phyloP scores from a whole-genome alignment of 164 flowering plant genomes.

The Amborella trichopoda region DNA sequence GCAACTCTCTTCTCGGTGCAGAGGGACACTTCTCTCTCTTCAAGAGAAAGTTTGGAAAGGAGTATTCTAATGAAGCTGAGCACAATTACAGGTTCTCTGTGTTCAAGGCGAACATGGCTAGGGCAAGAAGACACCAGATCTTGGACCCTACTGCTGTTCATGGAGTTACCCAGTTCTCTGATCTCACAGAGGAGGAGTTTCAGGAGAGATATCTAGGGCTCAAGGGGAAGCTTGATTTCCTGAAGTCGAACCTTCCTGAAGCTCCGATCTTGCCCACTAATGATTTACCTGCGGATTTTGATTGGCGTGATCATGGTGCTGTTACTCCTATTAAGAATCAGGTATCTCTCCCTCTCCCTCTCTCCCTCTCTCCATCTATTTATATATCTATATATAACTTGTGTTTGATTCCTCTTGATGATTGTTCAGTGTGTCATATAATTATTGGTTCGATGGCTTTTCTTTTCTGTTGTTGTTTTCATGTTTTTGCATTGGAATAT shows the following conservation, averaged over 20 bases:
- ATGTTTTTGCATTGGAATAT: too few species aligned
- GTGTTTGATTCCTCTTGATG: too few species aligned
- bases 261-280: constrained; percentile 85
- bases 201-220: constrained; percentile 44
- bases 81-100: constrained; percentile 59
- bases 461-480: too few species aligned
- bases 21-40: constrained; percentile 63
- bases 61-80: constrained; percentile 57
- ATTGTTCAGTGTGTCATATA: too few species aligned
- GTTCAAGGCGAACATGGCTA: constrained; percentile 67
- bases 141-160: constrained; percentile 84
- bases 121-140: constrained; percentile 59
- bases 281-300: constrained; percentile 66
- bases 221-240: constrained; percentile 18
- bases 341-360: too few species aligned
- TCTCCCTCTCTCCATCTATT: too few species aligned
- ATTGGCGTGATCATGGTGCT: constrained; percentile 93
- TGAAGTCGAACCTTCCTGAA: constrained; percentile 36
- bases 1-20: constrained; percentile 31
- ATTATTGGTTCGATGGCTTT: too few species aligned
- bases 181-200: constrained; percentile 74
- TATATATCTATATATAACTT: too few species aligned
- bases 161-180: constrained; percentile 88
- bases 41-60: constrained; percentile 43
- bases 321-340: constrained; percentile 83